Base-by-base conservation (phyloP, 306 rosid species). In the Rosa multiflora region DNA sequence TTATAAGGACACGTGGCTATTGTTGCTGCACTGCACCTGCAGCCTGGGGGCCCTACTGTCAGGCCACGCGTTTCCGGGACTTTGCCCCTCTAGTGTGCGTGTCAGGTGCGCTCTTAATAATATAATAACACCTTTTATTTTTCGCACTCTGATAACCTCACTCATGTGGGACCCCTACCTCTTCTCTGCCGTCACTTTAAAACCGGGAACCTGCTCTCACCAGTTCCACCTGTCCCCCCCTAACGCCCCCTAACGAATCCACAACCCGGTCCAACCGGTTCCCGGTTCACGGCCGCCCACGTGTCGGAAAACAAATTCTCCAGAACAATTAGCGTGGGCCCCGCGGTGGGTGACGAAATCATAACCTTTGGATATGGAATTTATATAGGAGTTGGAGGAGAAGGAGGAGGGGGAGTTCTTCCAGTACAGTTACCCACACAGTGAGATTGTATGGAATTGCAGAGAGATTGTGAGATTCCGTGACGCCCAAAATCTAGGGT, bases 21-120 rank as follows among this genome's bases (percentile, higher is more conserved):
- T 32, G 70, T 4, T 74, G 86, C 82, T 85, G 67, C 83, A 39
- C 52, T n/a, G 74, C 46, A 77, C 73, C 20, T 70, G 59, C 26
- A 47, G 15, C 21, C 85, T 80, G 91, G 37, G 35, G 93, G 52
- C 89, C 94, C 97, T 88, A 78, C 87, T 2, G 0, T 7, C 20
- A 48, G 40, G 88, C 90, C 93, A 87, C 97, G 91, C 90, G 94
- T 90, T 84, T 46, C 80, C 78, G 79, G 78, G 58, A 72, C 73
- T 80, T 82, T 39, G 82, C 83, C 73, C 26, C 77, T 84, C 94
- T 74, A 85, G 85, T 84, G 90, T 88, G 89, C 86, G 86, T 7
- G 2, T 90, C 89, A 88, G 90, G 90, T 88, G 94, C 89, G 83
- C 85, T 84, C 61, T 18, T 2, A 1, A 5, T 72, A 53, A 44